Evolutionary conservation across 441 rosid genomes (phyloP).

Genomic region (Biscutella laevigata): DNA sequence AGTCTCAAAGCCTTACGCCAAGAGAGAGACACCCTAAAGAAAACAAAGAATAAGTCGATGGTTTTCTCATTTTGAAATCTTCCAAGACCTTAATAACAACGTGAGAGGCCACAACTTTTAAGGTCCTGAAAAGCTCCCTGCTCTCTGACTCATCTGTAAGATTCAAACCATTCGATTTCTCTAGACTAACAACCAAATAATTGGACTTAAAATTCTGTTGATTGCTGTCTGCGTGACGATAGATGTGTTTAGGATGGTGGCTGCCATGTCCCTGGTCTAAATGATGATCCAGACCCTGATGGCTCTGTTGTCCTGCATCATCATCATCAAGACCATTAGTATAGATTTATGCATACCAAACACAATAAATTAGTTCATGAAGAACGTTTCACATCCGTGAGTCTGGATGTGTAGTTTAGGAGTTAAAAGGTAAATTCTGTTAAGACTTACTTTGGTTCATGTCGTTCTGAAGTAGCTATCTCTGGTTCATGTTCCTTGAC

Average conservation of each 20-base stretch:
- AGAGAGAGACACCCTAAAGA: no score
- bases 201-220: background rate
- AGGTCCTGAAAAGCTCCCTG: slow-evolving; percentile 2
- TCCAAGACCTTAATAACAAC: no score
- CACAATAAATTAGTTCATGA: background rate
- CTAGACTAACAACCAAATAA: slow-evolving; percentile 7
- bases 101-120: background rate
- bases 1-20: no score
- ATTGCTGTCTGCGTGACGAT: background rate
- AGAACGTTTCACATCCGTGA: background rate
- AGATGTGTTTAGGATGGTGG: slow-evolving; percentile 49
- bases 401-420: background rate
- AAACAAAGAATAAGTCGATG: no score
- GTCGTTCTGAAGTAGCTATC: slow-evolving; percentile 12
- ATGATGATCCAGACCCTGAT: slow-evolving; percentile 73
- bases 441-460: slow-evolving; percentile 39
- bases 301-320: slow-evolving; percentile 62
- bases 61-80: no score
- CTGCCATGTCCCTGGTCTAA: slow-evolving; percentile 83
- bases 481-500: slow-evolving; percentile 17
- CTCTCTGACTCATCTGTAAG: background rate
- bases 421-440: background rate
- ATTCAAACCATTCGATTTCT: slow-evolving; percentile 3
- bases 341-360: background rate
- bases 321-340: background rate